A percentile compares a stretch with the other conserved stretches of the same genome.
phyloP scores from a whole-genome alignment of 1,284 basidiomycete species.

The Kwoniella shivajii region DNA sequence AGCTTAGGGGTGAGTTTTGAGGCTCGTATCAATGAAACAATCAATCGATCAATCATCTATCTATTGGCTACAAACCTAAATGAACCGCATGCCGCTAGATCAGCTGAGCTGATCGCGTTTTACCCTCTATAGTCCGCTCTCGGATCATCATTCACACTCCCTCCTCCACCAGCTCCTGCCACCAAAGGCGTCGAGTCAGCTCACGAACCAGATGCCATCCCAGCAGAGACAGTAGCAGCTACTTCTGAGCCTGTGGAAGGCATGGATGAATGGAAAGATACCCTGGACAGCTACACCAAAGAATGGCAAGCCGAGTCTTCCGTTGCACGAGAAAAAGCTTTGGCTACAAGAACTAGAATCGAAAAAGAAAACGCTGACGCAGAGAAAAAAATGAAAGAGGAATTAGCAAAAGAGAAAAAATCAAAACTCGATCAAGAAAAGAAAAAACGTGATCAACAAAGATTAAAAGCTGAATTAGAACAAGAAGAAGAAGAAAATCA shows the following conservation, averaged over 20 bases:
- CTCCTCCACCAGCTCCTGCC: constrained; percentile 37
- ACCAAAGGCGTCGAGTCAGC: constrained; percentile 16
- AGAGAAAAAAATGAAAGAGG: constrained; percentile 26
- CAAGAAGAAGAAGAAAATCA: constrained; percentile 16
- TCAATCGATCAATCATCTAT: no score
- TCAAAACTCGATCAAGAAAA: constrained; percentile 29
- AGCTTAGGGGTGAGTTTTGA: constrained; percentile 40
- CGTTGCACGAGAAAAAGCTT: constrained; percentile 71
- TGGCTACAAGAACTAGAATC: constrained; percentile 70
- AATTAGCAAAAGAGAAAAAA: constrained; percentile 30
- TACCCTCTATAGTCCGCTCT: constrained; percentile 52
- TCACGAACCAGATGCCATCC: constrained; percentile 18
- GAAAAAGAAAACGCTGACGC: constrained; percentile 56
- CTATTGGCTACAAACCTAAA: no score
- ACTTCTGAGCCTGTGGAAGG: constrained; percentile 25
- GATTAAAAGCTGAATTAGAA: constrained; percentile 30
- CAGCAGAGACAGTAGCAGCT: constrained; percentile 8
- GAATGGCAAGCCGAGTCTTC: constrained; percentile 74
- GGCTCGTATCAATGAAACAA: neutral
- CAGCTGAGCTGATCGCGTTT: neutral
- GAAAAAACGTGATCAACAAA: constrained; percentile 22
- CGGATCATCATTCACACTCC: constrained; percentile 47
- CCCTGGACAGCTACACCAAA: constrained; percentile 69
- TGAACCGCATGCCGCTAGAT: neutral
- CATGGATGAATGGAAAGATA: constrained; percentile 59